Evolutionary conservation across 768 basidiomycete genomes (phyloP), one percentile per base, ranked within the genome.

Genomic region (Lactarius sanguifluus): DNA sequence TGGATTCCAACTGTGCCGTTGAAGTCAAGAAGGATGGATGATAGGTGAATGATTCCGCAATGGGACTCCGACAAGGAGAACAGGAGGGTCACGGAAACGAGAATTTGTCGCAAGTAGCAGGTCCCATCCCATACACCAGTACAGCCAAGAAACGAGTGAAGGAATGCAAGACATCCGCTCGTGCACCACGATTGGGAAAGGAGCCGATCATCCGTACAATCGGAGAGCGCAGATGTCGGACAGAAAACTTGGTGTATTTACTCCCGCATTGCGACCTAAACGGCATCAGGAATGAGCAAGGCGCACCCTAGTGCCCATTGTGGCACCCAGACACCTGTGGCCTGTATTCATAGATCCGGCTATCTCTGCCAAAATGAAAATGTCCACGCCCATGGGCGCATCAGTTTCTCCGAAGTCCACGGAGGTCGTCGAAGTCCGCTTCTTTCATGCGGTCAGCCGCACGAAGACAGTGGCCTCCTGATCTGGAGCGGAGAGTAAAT

Each of bases 261-360:
- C 20, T n/a, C 3, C 45, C 45, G n/a, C 45, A 8, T 47, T 23
- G n/a, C 20, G 10, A 47, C 45, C n/a, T 9, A n/a, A 23, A 47
- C n/a, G 45, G 9, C 45, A 47, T 47, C 9, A 12, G 9, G n/a
- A n/a, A n/a, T 47, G 45, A n/a, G 45, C 36, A 5, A 23, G 45
- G 45, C 45, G 45, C 45, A 47, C 23, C 10, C 45, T 47, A 47
- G 50, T 52, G 50, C 50, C 50, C 50, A 52, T 13, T 50, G 47
- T 50, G 47, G 47, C 47, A 50, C 50, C 45, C 23, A 25, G 47
- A 50, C 47, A 23, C 47, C n/a, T 23, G 50, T 28, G 50, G 23
- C 50, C 50, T 52, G 13, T 16, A n/a, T 25, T 52, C 50, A 5
- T 28, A 50, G 47, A 50, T 50, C 47, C 23, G n/a, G 6, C 16